Percentiles rank a stretch among this genome's conserved stretches.
These are phyloP conservation scores for Naganishia albida DNA, from an alignment of 1,284 basidiomycete genomes.

Conservation along the genomic window DNA sequence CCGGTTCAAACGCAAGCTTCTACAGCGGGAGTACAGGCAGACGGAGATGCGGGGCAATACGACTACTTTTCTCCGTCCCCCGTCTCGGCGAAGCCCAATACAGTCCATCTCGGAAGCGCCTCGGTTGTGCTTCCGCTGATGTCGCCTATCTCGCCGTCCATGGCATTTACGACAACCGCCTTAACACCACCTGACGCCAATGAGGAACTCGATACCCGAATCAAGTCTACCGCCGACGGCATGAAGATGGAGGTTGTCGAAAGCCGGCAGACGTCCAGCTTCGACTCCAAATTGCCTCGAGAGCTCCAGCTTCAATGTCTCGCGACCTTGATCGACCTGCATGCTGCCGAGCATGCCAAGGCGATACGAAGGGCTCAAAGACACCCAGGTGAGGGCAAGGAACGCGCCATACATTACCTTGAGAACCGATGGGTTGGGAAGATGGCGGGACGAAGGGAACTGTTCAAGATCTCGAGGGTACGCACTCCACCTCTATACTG, in stretches of 20 bases:
- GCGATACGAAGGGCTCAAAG: slow-evolving; percentile 46
- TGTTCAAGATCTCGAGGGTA: slow-evolving; percentile 77
- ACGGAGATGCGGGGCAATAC: background rate
- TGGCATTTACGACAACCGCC: background rate
- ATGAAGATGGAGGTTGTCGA: too few species aligned
- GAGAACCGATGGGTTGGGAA: slow-evolving; percentile 70
- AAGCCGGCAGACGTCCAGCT: slow-evolving; percentile 28
- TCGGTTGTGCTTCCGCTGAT: background rate
- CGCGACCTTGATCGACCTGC: slow-evolving; percentile 42
- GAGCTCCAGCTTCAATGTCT: slow-evolving; percentile 74
- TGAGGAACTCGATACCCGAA: too few species aligned
- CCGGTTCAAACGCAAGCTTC: too few species aligned
- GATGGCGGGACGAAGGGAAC: slow-evolving; percentile 69
- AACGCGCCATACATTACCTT: slow-evolving; percentile 59
- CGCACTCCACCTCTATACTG: slow-evolving; percentile 46
- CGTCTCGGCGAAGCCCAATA: background rate
- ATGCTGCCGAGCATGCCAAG: slow-evolving; percentile 61
- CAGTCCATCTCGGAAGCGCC: background rate
- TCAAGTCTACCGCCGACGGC: background rate
- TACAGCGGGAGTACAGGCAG: background rate
- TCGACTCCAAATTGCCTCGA: slow-evolving; percentile 63
- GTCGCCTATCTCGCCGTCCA: background rate
- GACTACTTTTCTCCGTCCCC: slow-evolving; percentile 9
- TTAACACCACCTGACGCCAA: background rate
- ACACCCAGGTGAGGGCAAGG: slow-evolving; percentile 61